phyloP scores from a whole-genome alignment of 176 grass and related monocot species.

The Oryza australiensis region DNA sequence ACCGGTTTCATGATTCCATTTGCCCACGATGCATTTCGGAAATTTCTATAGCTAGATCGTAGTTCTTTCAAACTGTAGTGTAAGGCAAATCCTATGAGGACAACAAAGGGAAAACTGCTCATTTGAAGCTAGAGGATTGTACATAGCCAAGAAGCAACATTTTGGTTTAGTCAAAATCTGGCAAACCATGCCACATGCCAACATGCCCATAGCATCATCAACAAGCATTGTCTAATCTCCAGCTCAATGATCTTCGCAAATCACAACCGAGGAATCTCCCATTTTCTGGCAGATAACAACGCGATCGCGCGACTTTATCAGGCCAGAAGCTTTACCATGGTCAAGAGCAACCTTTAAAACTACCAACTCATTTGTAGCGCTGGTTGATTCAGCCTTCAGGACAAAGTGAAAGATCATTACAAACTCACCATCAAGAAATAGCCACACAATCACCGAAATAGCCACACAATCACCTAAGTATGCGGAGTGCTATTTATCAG shows the following conservation, averaged over 20 bases:
- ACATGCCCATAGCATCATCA: conserved; percentile 6
- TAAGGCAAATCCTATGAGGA: conserved; percentile 18
- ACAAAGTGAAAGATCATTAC: not conserved
- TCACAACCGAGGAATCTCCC: conserved; percentile 81
- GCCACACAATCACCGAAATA: not conserved
- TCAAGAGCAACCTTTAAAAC: conserved; percentile 97
- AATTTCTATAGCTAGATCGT: not conserved
- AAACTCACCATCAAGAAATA: not conserved
- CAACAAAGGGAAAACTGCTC: conserved; percentile 32
- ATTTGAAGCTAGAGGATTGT: conserved; percentile 33
- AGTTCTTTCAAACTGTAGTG: not conserved
- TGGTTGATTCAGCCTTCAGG: conserved; percentile 77
- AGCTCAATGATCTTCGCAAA: conserved; percentile 98
- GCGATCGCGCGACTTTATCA: conserved; percentile 87
- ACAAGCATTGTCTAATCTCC: conserved; percentile 59
- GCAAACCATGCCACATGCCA: conserved; percentile 18
- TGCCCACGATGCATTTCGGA: not conserved
- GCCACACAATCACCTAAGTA: not conserved
- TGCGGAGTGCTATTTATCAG: not conserved
- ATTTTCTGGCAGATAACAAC: conserved; percentile 92
- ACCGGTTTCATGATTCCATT: conserved; percentile 37
- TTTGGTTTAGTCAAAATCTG: conserved; percentile 38
- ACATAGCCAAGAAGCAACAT: conserved; percentile 33
- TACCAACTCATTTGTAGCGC: conserved; percentile 75
- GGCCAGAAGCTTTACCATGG: conserved; percentile 75